Evolutionary conservation across 2,329 filamentous ascomycete species (phyloP).

Genomic region (Ceratocystis harringtonii): DNA sequence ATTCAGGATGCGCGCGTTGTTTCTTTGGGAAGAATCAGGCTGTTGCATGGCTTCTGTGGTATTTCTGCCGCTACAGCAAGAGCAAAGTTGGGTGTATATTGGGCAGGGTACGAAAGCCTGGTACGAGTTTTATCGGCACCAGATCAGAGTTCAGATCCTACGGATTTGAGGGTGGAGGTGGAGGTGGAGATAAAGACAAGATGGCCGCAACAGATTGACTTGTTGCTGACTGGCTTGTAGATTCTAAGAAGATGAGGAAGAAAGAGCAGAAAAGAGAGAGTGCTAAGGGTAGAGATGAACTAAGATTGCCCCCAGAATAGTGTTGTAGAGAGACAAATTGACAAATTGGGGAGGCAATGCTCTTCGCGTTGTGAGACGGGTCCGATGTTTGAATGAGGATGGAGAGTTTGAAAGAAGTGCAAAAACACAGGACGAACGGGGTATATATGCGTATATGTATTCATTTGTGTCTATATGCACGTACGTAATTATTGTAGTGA

Average conservation of each 20-base stretch:
- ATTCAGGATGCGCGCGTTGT: constrained; percentile 31
- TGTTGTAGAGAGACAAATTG: too few species aligned
- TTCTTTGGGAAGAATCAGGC: constrained; percentile 21
- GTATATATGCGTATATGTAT: constrained; percentile 7
- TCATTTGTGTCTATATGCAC: neutral
- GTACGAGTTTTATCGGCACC: neutral
- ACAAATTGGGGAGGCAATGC: constrained; percentile 23
- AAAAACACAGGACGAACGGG: constrained; percentile 3
- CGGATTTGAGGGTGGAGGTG: constrained; percentile 2
- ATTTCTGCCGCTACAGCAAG: constrained; percentile 66
- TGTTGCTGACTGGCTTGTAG: neutral
- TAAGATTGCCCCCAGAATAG: too few species aligned
- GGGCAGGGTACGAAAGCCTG: neutral
- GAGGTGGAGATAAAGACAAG: constrained; percentile 2
- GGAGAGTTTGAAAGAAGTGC: constrained; percentile 30
- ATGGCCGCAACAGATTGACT: constrained; percentile 8
- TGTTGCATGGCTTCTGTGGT: constrained; percentile 62
- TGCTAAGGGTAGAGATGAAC: neutral
- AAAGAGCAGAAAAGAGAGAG: constrained; percentile 7
- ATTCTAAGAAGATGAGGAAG: constrained; percentile 9
- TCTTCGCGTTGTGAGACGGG: constrained; percentile 63
- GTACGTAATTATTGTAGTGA: neutral
- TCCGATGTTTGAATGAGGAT: constrained; percentile 52
- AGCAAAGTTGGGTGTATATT: constrained; percentile 36
- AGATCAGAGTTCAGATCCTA: constrained; percentile 4